Evolutionary conservation across 2,329 filamentous ascomycete species (phyloP).

Genomic region (Colletotrichum zoysiae): DNA sequence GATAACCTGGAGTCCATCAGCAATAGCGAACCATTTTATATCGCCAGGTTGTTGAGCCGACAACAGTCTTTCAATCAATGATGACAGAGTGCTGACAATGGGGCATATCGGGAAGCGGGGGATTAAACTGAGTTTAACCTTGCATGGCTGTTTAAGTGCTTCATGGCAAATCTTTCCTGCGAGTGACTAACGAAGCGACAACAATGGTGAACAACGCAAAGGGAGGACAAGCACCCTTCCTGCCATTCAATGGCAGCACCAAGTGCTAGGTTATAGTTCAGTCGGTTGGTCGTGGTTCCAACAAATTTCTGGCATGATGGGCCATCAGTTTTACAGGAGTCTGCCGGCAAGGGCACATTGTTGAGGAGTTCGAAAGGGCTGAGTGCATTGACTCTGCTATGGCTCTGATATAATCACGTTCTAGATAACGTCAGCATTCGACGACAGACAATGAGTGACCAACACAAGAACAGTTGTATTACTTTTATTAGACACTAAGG

Average conservation of each 20-base stretch:
- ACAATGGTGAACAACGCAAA: neutral
- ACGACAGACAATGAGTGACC: neutral
- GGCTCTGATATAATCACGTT: no score
- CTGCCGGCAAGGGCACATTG: neutral
- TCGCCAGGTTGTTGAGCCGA: neutral
- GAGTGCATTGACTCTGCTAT: no score
- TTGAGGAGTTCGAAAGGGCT: neutral
- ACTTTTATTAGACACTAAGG: constrained; percentile 33
- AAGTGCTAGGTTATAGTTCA: neutral
- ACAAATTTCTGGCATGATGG: neutral
- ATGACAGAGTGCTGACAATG: no score
- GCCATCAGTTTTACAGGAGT: neutral
- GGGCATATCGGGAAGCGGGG: neutral
- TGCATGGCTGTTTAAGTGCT: neutral
- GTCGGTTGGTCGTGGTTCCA: neutral
- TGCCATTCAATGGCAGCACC: neutral
- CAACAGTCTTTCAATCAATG: neutral
- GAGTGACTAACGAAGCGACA: neutral
- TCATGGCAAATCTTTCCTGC: neutral
- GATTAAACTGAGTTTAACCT: neutral
- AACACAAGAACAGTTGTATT: constrained; percentile 1
- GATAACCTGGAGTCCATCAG: neutral
- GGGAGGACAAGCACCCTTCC: no score
- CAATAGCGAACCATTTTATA: neutral
- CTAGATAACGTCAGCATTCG: no score